Evolutionary conservation across 305 asterid genomes (phyloP).

Genomic region (Solanum hybrid): DNA sequence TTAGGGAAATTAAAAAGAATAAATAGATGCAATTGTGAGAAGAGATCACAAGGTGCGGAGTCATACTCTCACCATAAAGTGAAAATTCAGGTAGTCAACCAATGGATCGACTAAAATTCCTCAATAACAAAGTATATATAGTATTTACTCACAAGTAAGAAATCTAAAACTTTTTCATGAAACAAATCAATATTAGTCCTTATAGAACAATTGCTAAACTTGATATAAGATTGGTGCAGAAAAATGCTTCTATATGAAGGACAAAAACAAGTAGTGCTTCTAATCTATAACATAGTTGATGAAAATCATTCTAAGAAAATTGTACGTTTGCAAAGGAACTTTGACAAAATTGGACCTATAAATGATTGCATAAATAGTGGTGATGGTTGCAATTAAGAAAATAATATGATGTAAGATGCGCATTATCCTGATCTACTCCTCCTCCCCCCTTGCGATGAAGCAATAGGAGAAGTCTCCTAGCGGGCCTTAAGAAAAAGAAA

Average conservation of each 20-base stretch:
- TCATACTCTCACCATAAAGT: not conserved
- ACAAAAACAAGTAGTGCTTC: not conserved
- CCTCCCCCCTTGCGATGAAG: not conserved
- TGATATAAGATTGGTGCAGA: not conserved
- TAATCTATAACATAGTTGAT: not conserved
- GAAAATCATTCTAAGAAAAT: not conserved
- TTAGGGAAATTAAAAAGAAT: not conserved
- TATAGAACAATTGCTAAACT: not conserved
- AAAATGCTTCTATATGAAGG: not conserved
- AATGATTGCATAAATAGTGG: not conserved
- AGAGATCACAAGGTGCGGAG: not conserved
- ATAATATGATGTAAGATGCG: not conserved
- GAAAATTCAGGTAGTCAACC: not conserved
- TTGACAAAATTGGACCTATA: not conserved
- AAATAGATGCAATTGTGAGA: not conserved
- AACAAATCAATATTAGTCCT: not conserved
- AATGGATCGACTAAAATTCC: not conserved
- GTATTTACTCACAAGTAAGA: not conserved
- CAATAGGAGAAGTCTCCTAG: not conserved
- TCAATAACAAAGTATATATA: not conserved
- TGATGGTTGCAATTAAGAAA: not conserved
- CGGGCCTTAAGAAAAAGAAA: not conserved
- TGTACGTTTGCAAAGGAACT: not conserved
- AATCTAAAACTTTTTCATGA: not conserved
- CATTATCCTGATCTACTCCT: not conserved